Evolutionary conservation across 345 rosid genomes (phyloP).

Genomic region (Dovyalis caffra): DNA sequence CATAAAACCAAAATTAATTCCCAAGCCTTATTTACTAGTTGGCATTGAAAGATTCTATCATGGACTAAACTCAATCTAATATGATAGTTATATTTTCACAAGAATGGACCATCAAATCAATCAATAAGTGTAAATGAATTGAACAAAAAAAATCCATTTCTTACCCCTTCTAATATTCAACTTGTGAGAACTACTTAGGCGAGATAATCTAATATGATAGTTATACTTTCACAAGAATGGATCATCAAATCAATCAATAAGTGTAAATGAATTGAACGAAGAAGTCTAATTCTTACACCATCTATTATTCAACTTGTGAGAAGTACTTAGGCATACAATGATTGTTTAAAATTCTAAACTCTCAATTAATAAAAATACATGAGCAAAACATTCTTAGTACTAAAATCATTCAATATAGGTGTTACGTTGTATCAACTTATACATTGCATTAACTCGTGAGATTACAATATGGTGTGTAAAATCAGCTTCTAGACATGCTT

Average conservation of each 20-base stretch:
- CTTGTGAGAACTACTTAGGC: neutral
- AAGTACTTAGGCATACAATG: neutral
- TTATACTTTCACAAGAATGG: neutral
- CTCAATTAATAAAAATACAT: too few species aligned
- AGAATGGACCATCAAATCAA: neutral
- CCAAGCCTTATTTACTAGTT: too few species aligned
- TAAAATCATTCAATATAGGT: too few species aligned
- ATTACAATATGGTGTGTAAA: too few species aligned
- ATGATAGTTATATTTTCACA: neutral
- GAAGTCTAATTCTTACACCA: neutral
- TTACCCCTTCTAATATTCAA: neutral
- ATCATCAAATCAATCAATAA: neutral
- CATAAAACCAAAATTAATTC: neutral
- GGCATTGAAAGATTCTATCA: too few species aligned
- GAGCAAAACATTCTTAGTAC: too few species aligned
- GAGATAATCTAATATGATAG: too few species aligned
- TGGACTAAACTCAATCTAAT: too few species aligned
- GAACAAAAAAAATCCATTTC: neutral
- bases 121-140: neutral
- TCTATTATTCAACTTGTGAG: neutral
- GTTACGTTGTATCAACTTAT: too few species aligned
- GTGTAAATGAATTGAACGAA: neutral
- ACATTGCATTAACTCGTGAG: too few species aligned
- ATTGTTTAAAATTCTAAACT: too few species aligned
- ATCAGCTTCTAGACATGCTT: too few species aligned